Base-by-base conservation (phyloP, 177 flowering plant genomes). In the Vitis hybrid region DNA sequence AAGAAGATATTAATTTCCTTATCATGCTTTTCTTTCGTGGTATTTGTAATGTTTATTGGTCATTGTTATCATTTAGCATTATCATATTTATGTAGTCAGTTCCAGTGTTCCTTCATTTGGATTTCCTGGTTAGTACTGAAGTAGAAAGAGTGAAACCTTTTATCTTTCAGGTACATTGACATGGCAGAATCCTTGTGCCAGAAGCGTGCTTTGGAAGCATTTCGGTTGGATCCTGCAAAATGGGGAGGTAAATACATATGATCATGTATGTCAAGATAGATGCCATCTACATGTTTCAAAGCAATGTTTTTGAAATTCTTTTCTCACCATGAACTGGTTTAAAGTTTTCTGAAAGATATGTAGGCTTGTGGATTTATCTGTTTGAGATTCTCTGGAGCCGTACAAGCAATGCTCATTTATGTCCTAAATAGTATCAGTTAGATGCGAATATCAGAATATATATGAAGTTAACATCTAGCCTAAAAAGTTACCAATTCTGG, bases 161-260 rank as follows among this genome's bases (percentile, higher is more conserved):
- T 52, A 14, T 53, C 18, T 62, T 76, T 53, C 78, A 96, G 99
- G 84, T 94, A 88, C 80, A 96, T 96, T 76, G 99, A 96, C 82
- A 96, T 96, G 99, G 98, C 98, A 15, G 99, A 96, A 73, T 62
- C 96, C 14, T 79, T 94, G 29, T 96, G 99, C 77, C 99, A 94
- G 82, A 96, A 92, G 80, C 97, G 99, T 75, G 99, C 98, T 49
- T 66, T 96, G 79, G 99, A 96, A 81, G 99, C 92, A 14, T 96
- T 94, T 71, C 79, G 88, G 15, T 81, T 96, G 85, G 99, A 92
- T 79, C 99, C 99, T 76, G 88, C 81, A 45, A 96, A 92, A 78
- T 96, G 99, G 98, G 98, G 98, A 90, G 97, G 98, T 94, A 82
- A 62, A 50, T 61, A 18, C 19, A 2, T 61, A 6, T 52, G 20